These are phyloP conservation scores for Metschnikowia rubicola DNA, from an alignment of 805 yeast species.

Conservation along the genomic window DNA sequence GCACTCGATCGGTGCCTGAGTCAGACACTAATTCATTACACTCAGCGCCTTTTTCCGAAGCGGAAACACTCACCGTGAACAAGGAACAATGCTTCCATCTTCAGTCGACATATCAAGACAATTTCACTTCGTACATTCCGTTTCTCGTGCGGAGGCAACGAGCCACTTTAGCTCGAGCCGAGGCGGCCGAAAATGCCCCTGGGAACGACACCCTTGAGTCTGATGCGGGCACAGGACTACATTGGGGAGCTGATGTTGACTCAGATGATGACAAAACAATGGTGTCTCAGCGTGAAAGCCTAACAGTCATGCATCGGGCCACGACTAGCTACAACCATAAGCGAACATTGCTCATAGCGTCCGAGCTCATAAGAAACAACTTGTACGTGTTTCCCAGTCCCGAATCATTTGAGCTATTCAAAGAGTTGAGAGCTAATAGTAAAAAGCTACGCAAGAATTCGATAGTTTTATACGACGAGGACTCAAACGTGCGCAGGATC, in stretches of 20 bases:
- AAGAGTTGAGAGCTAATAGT: conserved; percentile 21
- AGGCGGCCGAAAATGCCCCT: neutral
- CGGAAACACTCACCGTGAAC: conserved; percentile 31
- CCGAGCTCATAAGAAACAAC: conserved; percentile 29
- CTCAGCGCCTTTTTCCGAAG: conserved; percentile 32
- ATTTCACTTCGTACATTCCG: conserved; percentile 37
- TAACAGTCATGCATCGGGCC: conserved; percentile 21
- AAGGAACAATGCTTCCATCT: conserved; percentile 26
- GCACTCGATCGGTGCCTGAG: conserved; percentile 1
- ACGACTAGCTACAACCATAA: conserved; percentile 25
- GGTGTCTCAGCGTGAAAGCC: conserved; percentile 3
- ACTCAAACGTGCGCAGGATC: conserved; percentile 2
- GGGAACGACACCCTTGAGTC: too few species aligned
- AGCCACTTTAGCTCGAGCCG: conserved; percentile 7
- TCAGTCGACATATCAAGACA: conserved; percentile 36
- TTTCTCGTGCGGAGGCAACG: conserved; percentile 33
- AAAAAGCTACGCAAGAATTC: conserved; percentile 24
- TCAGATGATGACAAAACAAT: conserved; percentile 14
- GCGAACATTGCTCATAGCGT: conserved; percentile 29
- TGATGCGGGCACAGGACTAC: neutral
- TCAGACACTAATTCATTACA: conserved; percentile 5
- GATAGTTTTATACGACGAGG: conserved; percentile 10
- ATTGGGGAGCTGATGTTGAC: neutral
- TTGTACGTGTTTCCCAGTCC: conserved; percentile 29
- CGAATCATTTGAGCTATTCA: conserved; percentile 30